Base-by-base conservation (phyloP, 805 yeast genomes). In the Dipodascus albidus region DNA sequence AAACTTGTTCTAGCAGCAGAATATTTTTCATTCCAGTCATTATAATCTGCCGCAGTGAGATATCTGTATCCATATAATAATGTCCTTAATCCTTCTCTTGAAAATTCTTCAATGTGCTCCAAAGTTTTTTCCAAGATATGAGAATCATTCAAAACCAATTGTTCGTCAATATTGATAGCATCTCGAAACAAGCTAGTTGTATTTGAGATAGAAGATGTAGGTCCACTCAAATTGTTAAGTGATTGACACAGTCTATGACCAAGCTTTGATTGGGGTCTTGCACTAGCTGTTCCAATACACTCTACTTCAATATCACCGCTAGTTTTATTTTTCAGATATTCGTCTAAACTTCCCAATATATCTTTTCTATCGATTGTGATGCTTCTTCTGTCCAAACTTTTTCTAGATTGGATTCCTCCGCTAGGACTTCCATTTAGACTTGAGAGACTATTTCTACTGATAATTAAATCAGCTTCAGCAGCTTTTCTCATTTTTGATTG, bases 51-150 rank as follows among this genome's bases (percentile, higher is more conserved):
- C 21, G 71, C 68, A 48, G 77, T 76, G 14, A 93, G 60, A 83
- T 90, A 85, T 60, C 78, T 80, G 70, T 79, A 89, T 2, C 89
- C 82, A 66, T 89, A 93, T 57, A 93, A 66, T 58, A 93, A 75
- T 0, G 99, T 93, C 63, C 99, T 78, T 54, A 93, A 72, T 1
- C 99, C 99, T 58, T 91, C 97, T 0, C 95, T 85, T 0, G 97
- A 89, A 68, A 90, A 93, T 55, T 87, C 95, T 60, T 93, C 98
- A 54, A 93, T 79, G 58, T 95, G 96, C 60, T 87, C 86, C 53
- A 95, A 71, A 0, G 98, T 91, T 58, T 79, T 81, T 64, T 89
- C 96, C 41, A 90, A 63, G 2, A 91, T 72, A 61, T 79, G 86
- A 57, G 82, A 88, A 15, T 87, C 95, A 60, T 87, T 85, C 19